phyloP scores from a whole-genome alignment of 257 asterid genomes.

The Nicotiana paniculata region DNA sequence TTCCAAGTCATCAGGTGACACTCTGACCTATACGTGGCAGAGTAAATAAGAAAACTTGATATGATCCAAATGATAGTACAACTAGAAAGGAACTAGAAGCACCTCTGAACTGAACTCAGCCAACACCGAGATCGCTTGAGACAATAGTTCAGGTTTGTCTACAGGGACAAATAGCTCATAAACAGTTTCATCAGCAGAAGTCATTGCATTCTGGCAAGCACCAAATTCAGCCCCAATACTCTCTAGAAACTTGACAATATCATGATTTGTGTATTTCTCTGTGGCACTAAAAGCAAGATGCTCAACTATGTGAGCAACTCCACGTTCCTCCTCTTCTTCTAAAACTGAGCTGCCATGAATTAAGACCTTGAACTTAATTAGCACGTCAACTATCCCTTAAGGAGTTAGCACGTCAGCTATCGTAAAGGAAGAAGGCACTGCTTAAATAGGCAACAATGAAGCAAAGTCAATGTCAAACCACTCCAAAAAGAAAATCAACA shows the following conservation, averaged over 20 bases:
- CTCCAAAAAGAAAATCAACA: background rate
- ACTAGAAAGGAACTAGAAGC: slow-evolving; percentile 12
- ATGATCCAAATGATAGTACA: background rate
- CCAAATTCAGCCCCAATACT: slow-evolving; percentile 96
- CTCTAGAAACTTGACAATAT: slow-evolving; percentile 85
- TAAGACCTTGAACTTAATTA: slow-evolving; percentile 30
- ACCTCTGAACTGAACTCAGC: slow-evolving; percentile 97
- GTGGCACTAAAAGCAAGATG: slow-evolving; percentile 98
- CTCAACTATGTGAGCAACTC: slow-evolving; percentile 96
- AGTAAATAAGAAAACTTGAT: slow-evolving; percentile 11
- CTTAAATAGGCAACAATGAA: background rate
- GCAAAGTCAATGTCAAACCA: background rate
- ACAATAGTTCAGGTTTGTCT: slow-evolving; percentile 84
- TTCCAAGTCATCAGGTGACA: slow-evolving; percentile 70
- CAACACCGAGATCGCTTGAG: slow-evolving; percentile 80
- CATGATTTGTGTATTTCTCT: slow-evolving; percentile 80
- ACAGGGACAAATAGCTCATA: slow-evolving; percentile 90
- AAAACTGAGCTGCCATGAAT: slow-evolving; percentile 85
- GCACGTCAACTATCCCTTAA: slow-evolving; percentile 9
- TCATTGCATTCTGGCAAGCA: slow-evolving; percentile 91
- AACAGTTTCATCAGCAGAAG: slow-evolving; percentile 90
- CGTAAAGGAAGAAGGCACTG: background rate
- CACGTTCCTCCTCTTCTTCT: slow-evolving; percentile 97
- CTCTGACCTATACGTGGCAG: slow-evolving; percentile 56
- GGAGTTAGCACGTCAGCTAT: slow-evolving; percentile 4